Base-by-base conservation (phyloP, 2,329 filamentous ascomycete species). In the Apiospora arundinis region DNA sequence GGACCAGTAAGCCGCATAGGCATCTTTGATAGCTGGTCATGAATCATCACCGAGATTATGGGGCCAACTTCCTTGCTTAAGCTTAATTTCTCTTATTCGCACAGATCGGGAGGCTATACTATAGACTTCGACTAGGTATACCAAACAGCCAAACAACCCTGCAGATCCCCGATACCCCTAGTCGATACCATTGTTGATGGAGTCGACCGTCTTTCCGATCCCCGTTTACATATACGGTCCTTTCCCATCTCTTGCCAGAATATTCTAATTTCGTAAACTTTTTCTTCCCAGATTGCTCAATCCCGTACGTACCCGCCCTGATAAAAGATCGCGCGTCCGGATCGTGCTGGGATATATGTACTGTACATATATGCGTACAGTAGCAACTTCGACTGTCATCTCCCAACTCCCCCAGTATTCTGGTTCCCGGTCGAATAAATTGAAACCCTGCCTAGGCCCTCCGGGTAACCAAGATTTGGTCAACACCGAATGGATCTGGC, bases 1-100 rank as follows among this genome's bases (percentile, higher is more conserved):
- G 28, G 28, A 63, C 32, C 56, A n/a, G 56, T 63, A 63, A 60
- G 52, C 52, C 52, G 28, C 25, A 28, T 60, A 60, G 52, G 52
- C 52, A 37, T 60, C 52, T 60, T 37, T 40, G 21, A 40, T 40
- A 40, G 56, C n/a, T 32, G 32, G 60, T 69, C 67, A 71, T 71
- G 70, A 71, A 44, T 71, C 70, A 71, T 71, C 70, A 63, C 32
- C 56, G n/a, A 16, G 56, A 40, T 40, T 40, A 63, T 63, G 56
- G 56, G 32, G 21, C 56, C 56, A 32, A n/a, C 23, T 67, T 46
- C 45, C 66, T 67, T 67, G 42, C 14, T 23, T 67, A 48, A 67
- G 66, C 66, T 67, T 45, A 48, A 45, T 67, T 40, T 28, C 40
- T 48, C 42, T 46, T 67, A 37, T 48, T 45, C 40, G 42, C 66